Conservation (phyloP, 139 green algal species). For the Chlorella sorokiniana region DNA sequence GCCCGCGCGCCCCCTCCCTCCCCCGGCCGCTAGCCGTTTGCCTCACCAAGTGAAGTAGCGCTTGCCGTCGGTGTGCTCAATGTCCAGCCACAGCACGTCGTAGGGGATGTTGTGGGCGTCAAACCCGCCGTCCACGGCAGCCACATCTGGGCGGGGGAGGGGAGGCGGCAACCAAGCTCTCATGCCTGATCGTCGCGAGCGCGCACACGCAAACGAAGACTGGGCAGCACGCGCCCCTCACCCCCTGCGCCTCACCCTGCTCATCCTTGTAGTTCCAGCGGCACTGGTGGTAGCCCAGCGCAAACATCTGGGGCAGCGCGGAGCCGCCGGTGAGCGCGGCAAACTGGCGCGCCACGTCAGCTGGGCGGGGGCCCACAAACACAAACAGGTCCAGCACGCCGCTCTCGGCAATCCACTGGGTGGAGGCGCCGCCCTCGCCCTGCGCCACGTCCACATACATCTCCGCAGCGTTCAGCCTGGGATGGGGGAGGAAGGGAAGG, state of each 20-base stretch:
- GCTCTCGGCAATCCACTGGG: conserved; percentile 94
- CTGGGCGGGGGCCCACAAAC: conserved; percentile 73
- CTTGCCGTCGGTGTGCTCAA: conserved; percentile 96
- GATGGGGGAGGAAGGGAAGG: neutral
- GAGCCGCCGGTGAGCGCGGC: conserved; percentile 83
- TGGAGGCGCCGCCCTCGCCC: conserved; percentile 43
- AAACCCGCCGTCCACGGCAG: conserved; percentile 26
- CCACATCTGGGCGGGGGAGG: conserved; percentile 7
- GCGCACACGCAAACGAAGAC: neutral
- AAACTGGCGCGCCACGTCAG: conserved; percentile 79
- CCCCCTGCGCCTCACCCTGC: conserved; percentile 20
- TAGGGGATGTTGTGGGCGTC: conserved; percentile 91
- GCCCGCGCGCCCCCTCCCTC: no score
- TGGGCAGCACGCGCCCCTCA: neutral
- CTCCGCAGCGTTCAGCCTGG: conserved; percentile 94
- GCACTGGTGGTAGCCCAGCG: conserved; percentile 98
- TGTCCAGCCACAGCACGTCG: conserved; percentile 99
- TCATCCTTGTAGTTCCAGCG: conserved; percentile 99
- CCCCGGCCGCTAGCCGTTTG: no score
- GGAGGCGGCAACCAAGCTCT: neutral
- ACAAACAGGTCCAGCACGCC: conserved; percentile 97
- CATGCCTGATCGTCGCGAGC: neutral
- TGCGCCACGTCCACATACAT: conserved; percentile 96
- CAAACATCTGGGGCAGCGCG: conserved; percentile 93
- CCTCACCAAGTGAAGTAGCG: conserved; percentile 95